Evolutionary conservation across 441 rosid genomes (phyloP).

Genomic region (Eruca vesicaria): DNA sequence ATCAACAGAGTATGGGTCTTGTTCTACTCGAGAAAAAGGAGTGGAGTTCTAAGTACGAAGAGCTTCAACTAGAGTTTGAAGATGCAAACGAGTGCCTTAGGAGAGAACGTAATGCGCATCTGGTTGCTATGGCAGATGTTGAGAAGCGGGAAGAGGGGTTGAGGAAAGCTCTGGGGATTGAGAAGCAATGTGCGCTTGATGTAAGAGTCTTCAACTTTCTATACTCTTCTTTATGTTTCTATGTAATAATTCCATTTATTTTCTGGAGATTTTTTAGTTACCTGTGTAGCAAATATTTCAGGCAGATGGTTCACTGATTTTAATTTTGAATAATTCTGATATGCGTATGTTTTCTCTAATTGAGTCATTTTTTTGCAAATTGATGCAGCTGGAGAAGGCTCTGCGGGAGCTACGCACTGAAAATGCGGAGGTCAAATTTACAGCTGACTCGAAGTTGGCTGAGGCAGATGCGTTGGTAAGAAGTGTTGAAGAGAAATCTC

Average conservation of each 20-base stretch:
- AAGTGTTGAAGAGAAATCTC: slow-evolving; percentile 78
- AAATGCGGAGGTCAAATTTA: slow-evolving; percentile 84
- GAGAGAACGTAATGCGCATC: slow-evolving; percentile 74
- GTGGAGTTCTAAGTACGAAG: slow-evolving; percentile 73
- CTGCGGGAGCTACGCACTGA: slow-evolving; percentile 84
- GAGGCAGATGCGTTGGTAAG: slow-evolving; percentile 84
- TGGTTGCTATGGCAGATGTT: slow-evolving; percentile 65
- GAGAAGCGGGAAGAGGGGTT: slow-evolving; percentile 82
- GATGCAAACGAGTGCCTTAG: slow-evolving; percentile 62
- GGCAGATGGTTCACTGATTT: background rate
- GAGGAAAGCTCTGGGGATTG: slow-evolving; percentile 86
- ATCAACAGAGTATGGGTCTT: slow-evolving; percentile 94
- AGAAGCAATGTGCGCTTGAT: slow-evolving; percentile 88
- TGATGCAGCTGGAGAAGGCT: slow-evolving; percentile 79
- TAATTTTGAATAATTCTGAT: background rate
- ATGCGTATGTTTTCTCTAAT: background rate
- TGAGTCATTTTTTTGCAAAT: background rate
- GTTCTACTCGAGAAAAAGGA: slow-evolving; percentile 89
- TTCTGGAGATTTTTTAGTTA: too few species aligned
- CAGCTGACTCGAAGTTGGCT: slow-evolving; percentile 84
- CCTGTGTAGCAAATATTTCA: background rate
- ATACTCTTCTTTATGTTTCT: background rate
- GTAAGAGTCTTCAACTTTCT: slow-evolving; percentile 45
- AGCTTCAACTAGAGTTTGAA: slow-evolving; percentile 51
- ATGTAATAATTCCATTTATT: too few species aligned